Evolutionary conservation across 805 yeast genomes (phyloP).

Genomic region (Debaryomyces prosopidis): DNA sequence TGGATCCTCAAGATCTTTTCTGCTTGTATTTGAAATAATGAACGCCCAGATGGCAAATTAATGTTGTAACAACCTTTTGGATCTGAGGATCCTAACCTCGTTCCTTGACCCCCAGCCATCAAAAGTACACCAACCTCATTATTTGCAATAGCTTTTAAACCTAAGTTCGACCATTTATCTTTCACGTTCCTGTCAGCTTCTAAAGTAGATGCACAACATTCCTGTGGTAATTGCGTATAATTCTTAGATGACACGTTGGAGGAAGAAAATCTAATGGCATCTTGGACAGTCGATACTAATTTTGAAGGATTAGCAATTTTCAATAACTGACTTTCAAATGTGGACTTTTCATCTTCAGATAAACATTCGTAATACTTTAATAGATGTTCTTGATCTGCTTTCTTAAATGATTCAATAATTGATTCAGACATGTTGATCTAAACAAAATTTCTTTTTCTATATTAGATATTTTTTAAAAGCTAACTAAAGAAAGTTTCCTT

Average conservation of each 20-base stretch:
- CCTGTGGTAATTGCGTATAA: slow-evolving; percentile 52
- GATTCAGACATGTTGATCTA: slow-evolving; percentile 6
- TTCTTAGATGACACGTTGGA: slow-evolving; percentile 17
- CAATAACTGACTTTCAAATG: slow-evolving; percentile 42
- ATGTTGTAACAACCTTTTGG: slow-evolving; percentile 96
- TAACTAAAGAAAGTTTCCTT: neutral
- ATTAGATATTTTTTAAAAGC: neutral
- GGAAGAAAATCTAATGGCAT: slow-evolving; percentile 45
- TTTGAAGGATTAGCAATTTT: slow-evolving; percentile 41
- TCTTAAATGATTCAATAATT: slow-evolving; percentile 30
- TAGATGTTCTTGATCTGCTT: slow-evolving; percentile 55
- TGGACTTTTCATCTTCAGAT: slow-evolving; percentile 29
- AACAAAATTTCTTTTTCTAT: neutral
- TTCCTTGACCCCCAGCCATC: slow-evolving; percentile 99
- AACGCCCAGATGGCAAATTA: slow-evolving; percentile 78
- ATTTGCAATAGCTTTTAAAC: slow-evolving; percentile 64
- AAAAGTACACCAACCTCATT: slow-evolving; percentile 85
- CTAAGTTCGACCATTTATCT: slow-evolving; percentile 48
- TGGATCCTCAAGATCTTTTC: slow-evolving; percentile 74
- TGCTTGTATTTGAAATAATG: slow-evolving; percentile 90
- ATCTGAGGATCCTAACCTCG: slow-evolving; percentile 81
- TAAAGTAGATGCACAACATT: slow-evolving; percentile 49
- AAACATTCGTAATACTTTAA: slow-evolving; percentile 49
- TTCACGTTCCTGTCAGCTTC: slow-evolving; percentile 35
- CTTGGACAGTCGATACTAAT: slow-evolving; percentile 42